phyloP scores from a whole-genome alignment of 805 yeast genomes.

The Wickerhamiella bombiphila region DNA sequence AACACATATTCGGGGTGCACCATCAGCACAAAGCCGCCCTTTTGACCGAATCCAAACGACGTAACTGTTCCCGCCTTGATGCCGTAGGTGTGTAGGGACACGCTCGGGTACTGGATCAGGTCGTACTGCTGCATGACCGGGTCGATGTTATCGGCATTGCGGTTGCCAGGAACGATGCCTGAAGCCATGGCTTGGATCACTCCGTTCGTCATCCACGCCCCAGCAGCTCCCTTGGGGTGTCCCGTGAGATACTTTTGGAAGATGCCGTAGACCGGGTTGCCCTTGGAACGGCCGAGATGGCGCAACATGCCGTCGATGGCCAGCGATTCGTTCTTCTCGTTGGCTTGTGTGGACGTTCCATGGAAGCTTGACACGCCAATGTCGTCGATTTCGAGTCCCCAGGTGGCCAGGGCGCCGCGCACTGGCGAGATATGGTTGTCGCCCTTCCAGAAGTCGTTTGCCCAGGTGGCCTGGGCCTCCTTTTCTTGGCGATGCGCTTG shows the following conservation, averaged over 20 bases:
- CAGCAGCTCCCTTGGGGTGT: constrained; percentile 99
- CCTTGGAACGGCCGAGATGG: constrained; percentile 92
- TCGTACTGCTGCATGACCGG: constrained; percentile 66
- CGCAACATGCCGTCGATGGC: constrained; percentile 84
- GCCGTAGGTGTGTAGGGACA: constrained; percentile 88
- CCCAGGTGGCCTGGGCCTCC: constrained; percentile 87
- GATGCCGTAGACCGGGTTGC: constrained; percentile 94
- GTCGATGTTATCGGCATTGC: constrained; percentile 96
- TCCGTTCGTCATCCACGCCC: constrained; percentile 99
- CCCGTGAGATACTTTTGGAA: constrained; percentile 99
- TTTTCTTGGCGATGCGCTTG: constrained; percentile 75
- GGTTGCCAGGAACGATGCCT: constrained; percentile 96
- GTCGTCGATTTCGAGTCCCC: constrained; percentile 86
- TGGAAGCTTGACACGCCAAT: constrained; percentile 96
- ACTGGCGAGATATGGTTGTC: constrained; percentile 94
- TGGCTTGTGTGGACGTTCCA: constrained; percentile 97
- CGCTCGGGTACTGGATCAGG: constrained; percentile 85
- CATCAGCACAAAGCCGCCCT: constrained; percentile 92
- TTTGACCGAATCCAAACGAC: constrained; percentile 98
- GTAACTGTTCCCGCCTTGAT: constrained; percentile 93
- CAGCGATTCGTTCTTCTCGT: constrained; percentile 94
- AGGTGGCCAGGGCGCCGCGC: constrained; percentile 92
- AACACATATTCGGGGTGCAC: constrained; percentile 88
- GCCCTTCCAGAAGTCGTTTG: constrained; percentile 80
- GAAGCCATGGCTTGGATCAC: constrained; percentile 81